Base-by-base conservation (phyloP, 257 asterid species). In the Dorcoceras hygrometricum region DNA sequence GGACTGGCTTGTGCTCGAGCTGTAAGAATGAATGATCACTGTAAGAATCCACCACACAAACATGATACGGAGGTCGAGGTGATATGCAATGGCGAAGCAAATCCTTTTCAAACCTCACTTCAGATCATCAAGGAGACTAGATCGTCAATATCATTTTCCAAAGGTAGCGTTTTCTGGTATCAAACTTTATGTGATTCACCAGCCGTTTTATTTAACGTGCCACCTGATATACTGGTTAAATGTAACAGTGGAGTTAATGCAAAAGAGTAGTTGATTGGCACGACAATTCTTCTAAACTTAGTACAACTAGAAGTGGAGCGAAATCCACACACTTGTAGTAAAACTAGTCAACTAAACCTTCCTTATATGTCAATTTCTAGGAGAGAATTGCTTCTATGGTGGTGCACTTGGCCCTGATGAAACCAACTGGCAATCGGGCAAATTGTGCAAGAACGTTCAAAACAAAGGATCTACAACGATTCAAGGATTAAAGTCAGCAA, bases 341-440 rank as follows among this genome's bases (percentile, higher is more conserved):
- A 57, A 11, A 43, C 26, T n/a, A 65, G 28, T 39, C 18, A 51
- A 68, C 20, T 66, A 24, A 57, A 26, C 18, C 29, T 57, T 63
- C 26, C 59, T 32, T 10, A 48, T 50, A 72, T 68, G 27, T 31
- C 22, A 59, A 67, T 67, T 71, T 65, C 22, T 73, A 90, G 95
- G 87, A 19, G 80, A 55, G 61, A 66, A 68, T 67, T 82, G 90
- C 76, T 88, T 90, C 74, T 73, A 95, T 28, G 97, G 90, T 62
- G 94, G 89, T 29, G 63, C 87, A 68, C 63, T 82, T 58, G 97
- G 99, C 28, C 96, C 92, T 50, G 95, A 88, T 80, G 97, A 95
- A 70, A 85, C 83, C 27, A 83, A 81, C 66, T 77, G 91, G 94
- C 93, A 85, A 79, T 79, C 88, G 82, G 99, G 99, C 7, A 94